Evolutionary conservation across 345 rosid genomes (phyloP).

Genomic region (Brassica carinata): DNA sequence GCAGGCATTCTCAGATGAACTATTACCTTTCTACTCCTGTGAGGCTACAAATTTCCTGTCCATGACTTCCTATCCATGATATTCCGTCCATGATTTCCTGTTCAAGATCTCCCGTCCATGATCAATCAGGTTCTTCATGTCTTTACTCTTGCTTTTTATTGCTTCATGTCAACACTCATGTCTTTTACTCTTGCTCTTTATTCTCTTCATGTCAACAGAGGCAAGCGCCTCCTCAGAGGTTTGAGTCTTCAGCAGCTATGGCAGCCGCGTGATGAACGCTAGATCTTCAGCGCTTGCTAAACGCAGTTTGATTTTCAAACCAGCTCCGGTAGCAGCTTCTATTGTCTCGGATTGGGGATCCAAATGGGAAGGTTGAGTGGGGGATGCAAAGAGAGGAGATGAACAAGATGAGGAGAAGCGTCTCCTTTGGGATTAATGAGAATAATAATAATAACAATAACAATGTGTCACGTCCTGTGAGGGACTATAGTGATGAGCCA

Average conservation of each 20-base stretch:
- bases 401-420: conserved; percentile 78
- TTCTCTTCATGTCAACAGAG: too few relatives aligned
- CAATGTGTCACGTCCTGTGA: conserved; percentile 25
- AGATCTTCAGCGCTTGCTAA: conserved; percentile 85
- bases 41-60: too few relatives aligned
- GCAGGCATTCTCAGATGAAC: too few relatives aligned
- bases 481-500: conserved; percentile 58
- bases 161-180: too few relatives aligned
- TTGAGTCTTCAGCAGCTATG: conserved; percentile 82
- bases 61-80: too few relatives aligned
- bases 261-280: conserved; percentile 89
- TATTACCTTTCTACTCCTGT: too few relatives aligned
- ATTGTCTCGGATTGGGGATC: conserved; percentile 76
- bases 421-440: conserved; percentile 72
- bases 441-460: conserved; percentile 19
- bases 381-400: conserved; percentile 85
- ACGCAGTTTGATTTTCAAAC: conserved; percentile 84
- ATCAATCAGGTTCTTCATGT: too few relatives aligned
- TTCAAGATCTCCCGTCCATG: too few relatives aligned
- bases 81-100: too few relatives aligned
- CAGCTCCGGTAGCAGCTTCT: conserved; percentile 52
- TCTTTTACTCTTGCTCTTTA: too few relatives aligned
- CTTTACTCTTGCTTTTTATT: too few relatives aligned
- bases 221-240: conserved; percentile 51
- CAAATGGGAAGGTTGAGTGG: conserved; percentile 86